Evolutionary conservation across 2,329 filamentous ascomycete genomes (phyloP).

Genomic region (Talaromyces sp.): DNA sequence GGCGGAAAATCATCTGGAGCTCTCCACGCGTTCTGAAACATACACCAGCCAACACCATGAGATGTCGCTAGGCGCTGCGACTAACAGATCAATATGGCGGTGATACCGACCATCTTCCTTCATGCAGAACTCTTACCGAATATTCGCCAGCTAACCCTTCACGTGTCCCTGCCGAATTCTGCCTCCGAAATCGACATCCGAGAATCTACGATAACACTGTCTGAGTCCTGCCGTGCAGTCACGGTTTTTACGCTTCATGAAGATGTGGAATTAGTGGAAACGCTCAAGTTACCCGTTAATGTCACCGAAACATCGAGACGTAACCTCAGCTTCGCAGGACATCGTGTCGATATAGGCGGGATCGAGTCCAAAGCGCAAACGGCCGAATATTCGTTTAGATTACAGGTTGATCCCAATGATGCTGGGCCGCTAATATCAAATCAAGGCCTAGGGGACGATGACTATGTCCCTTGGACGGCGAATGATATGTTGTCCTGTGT

Average conservation of each 20-base stretch:
- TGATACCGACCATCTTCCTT: conserved; percentile 36
- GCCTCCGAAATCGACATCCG: conserved; percentile 10
- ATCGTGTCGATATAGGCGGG: conserved; percentile 5
- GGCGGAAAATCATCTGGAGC: not conserved
- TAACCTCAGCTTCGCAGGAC: conserved; percentile 21
- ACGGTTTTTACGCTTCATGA: conserved; percentile 34
- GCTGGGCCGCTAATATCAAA: conserved; percentile 19
- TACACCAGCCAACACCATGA: not conserved
- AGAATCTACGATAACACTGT: conserved; percentile 29
- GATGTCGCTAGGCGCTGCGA: not conserved
- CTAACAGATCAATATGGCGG: not conserved
- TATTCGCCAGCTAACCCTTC: conserved; percentile 58
- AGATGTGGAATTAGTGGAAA: conserved; percentile 23
- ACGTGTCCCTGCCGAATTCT: conserved; percentile 46
- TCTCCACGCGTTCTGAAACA: not conserved
- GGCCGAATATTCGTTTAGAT: conserved; percentile 52
- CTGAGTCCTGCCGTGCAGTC: conserved; percentile 34
- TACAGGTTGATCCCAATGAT: conserved; percentile 48
- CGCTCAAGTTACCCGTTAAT: conserved; percentile 49
- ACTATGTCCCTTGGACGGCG: conserved; percentile 40
- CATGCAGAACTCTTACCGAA: conserved; percentile 61
- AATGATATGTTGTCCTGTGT: conserved; percentile 34
- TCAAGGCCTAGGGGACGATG: conserved; percentile 23
- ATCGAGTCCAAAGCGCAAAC: conserved; percentile 15
- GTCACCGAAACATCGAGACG: conserved; percentile 30